Base-by-base conservation (phyloP, 129 eudicot species). In the Chrysanthemum seticuspe region DNA sequence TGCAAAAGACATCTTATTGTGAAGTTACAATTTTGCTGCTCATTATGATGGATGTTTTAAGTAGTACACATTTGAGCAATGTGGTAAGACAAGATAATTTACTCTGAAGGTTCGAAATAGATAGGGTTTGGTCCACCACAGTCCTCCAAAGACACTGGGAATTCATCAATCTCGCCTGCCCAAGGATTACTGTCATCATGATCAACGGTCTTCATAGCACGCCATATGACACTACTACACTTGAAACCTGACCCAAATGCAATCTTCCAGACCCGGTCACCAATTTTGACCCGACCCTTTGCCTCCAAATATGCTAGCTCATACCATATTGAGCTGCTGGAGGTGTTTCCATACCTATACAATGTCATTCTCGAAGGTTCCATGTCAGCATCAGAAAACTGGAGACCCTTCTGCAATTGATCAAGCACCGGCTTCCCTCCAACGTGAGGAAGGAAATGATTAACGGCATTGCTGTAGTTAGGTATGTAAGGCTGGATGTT, bases 281-380 rank as follows among this genome's bases (percentile, higher is more conserved):
- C 95, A 61, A 78, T 79, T 58, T 53, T 73, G 29, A 85, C 60
- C 83, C 86, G 74, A 7, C 85, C 90, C 67, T 88, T 85, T 10
- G 90, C 90, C 77, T 85, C 95, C 12, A 82, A 52, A 54, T 88
- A 88, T 0, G 86, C 83, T 34, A 85, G 60, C 34, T 67, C 81
- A 63, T 73, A 73, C 78, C 78, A 73, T 12, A 83, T 49, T 15
- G 95, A 85, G 56, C 84, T 80, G 13, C 90, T 83, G 5, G 95
- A 88, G 10, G 86, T 81, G 55, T 88, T 87, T 13, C 93, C 93
- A 10, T 55, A 87, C 71, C 89, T 80, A 21, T 80, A 67, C 44
- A 87, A 71, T 9, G 95, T 85, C 90, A 85, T 88, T 59, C 82
- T 76, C 1, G 90, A 81, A 31, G 90, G 72, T 64, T 88, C 95